Evolutionary conservation across 768 basidiomycete genomes (phyloP).

Genomic region (Lepiota brunneoincarnata): DNA sequence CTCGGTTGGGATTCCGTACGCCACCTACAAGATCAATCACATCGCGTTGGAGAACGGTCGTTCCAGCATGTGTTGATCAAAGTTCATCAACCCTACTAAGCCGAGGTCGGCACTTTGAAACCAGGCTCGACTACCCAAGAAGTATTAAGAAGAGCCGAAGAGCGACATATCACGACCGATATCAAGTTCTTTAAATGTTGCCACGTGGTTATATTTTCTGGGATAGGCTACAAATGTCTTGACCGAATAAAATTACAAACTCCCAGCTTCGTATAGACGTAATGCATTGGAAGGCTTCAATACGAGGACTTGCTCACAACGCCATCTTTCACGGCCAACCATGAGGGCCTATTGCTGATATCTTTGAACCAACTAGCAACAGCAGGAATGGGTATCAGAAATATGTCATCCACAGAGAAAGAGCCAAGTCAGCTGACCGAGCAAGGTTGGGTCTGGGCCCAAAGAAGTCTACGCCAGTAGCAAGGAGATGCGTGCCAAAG

Average conservation of each 20-base stretch:
- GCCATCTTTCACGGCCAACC: slow-evolving; percentile 22
- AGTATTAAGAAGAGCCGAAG: too few relatives aligned
- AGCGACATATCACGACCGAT: too few relatives aligned
- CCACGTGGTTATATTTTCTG: neutral
- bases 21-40: too few relatives aligned
- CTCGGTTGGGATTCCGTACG: too few relatives aligned
- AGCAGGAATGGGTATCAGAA: neutral
- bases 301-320: slow-evolving; percentile 10
- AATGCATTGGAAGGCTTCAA: neutral
- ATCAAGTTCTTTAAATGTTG: neutral
- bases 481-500: slow-evolving; percentile 25
- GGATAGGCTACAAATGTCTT: slow-evolving; percentile 7
- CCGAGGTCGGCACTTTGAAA: too few relatives aligned
- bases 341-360: slow-evolving; percentile 19
- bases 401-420: neutral
- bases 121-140: too few relatives aligned
- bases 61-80: too few relatives aligned
- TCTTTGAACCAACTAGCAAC: slow-evolving; percentile 23
- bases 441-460: slow-evolving; percentile 40
- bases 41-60: too few relatives aligned
- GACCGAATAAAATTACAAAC: slow-evolving; percentile 8
- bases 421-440: slow-evolving; percentile 25
- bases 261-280: neutral
- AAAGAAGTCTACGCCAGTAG: slow-evolving; percentile 26
- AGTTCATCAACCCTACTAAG: too few relatives aligned